A percentile compares a stretch with the other conserved stretches of the same genome.
Evolutionary conservation across 345 rosid genomes (phyloP).

Genomic region (Eucalyptus brandiana): DNA sequence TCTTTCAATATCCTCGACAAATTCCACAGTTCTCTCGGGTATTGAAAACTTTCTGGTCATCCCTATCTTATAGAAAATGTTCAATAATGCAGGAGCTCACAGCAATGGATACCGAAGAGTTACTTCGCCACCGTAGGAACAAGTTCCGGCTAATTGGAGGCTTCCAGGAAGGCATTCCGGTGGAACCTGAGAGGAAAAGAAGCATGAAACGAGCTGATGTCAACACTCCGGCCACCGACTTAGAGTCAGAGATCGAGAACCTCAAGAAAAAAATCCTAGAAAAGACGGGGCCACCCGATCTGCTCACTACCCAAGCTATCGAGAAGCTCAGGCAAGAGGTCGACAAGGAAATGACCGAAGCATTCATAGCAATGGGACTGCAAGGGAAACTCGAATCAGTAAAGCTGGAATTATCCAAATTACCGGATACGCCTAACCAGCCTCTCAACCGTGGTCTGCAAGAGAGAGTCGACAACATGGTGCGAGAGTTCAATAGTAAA

Average conservation of each 20-base stretch:
- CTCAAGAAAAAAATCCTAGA: constrained; percentile 55
- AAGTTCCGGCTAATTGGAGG: constrained; percentile 82
- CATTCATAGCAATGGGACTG: constrained; percentile 45
- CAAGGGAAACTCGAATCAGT: constrained; percentile 1
- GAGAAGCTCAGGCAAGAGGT: constrained; percentile 27
- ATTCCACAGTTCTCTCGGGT: background rate
- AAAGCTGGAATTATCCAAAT: background rate
- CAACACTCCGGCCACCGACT: constrained; percentile 22
- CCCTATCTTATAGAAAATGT: background rate
- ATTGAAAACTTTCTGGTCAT: constrained; percentile 7
- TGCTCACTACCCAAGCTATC: background rate
- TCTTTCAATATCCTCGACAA: background rate
- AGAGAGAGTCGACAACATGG: background rate
- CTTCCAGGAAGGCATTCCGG: constrained; percentile 46
- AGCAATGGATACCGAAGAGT: constrained; percentile 48
- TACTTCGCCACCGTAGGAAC: constrained; percentile 56
- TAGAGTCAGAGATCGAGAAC: constrained; percentile 52
- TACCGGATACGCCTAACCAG: constrained; percentile 12
- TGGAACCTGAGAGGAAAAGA: constrained; percentile 47
- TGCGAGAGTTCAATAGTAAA: background rate
- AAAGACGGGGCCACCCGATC: constrained; percentile 1
- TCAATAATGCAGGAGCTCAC: constrained; percentile 44
- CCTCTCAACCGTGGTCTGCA: constrained; percentile 17
- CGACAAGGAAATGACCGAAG: constrained; percentile 34
- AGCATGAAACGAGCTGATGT: constrained; percentile 56